Percentiles rank a stretch among this genome's conserved stretches.
phyloP scores from a whole-genome alignment of 805 yeast species.

The Sugiyamaella smithiae region DNA sequence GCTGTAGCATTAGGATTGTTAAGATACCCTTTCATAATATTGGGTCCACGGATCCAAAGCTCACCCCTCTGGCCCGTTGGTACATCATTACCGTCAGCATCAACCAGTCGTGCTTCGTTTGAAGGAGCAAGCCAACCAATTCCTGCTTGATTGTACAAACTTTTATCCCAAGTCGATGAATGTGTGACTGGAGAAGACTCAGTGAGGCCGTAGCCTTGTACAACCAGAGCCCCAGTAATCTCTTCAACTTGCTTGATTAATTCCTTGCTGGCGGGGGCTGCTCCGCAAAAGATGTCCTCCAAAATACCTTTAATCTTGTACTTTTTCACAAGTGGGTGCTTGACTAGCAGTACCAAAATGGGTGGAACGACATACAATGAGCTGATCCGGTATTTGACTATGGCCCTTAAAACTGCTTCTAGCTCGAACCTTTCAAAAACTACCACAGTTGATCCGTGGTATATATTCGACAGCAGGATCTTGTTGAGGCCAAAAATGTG shows the following conservation, averaged over 20 bases:
- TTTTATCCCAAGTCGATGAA: conserved; percentile 38
- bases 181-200: conserved; percentile 60
- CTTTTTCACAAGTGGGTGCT: conserved; percentile 42
- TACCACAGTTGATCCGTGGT: conserved; percentile 25
- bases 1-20: conserved; percentile 49
- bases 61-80: conserved; percentile 49
- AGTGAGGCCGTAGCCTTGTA: conserved; percentile 34
- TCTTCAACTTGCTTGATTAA: conserved; percentile 16
- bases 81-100: conserved; percentile 43
- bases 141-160: conserved; percentile 45
- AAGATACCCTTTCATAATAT: conserved; percentile 50
- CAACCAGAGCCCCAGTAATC: conserved; percentile 23
- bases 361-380: conserved; percentile 43
- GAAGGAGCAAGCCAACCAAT: conserved; percentile 43
- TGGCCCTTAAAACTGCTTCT: conserved; percentile 28
- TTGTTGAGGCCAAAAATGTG: conserved; percentile 63
- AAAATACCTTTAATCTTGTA: conserved; percentile 41
- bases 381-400: conserved; percentile 35
- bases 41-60: conserved; percentile 55
- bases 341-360: conserved; percentile 46
- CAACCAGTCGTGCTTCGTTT: conserved; percentile 48
- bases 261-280: conserved; percentile 43
- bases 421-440: conserved; percentile 36
- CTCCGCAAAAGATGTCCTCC: conserved; percentile 42
- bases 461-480: conserved; percentile 67